Base-by-base conservation (phyloP, 805 yeast genomes). In the Ascoidea tarda region DNA sequence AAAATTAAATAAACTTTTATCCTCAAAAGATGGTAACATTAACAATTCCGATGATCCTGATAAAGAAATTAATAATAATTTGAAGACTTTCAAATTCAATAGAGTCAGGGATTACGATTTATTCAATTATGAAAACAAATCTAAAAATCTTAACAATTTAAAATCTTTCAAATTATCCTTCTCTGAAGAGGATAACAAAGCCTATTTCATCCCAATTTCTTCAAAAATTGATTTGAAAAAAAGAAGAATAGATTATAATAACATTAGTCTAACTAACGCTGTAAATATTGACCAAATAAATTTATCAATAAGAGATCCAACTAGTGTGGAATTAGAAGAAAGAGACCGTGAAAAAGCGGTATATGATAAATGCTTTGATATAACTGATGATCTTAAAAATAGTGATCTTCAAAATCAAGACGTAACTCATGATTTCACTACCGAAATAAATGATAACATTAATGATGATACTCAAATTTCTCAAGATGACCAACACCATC, bases 141-240 rank as follows among this genome's bases (percentile, higher is more conserved):
- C 32, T 59, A 32, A 46, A 58, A 52, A 55, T 59, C 60, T 69
- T 63, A 51, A 48, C 62, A 57, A 52, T 38, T 44, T 51, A 16
- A 55, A 53, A 56, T 63, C 49, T 6, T 47, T 54, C 16, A 49
- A 44, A 82, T 82, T 58, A 96, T 90, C 66, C 65, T 90, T 57
- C 80, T 84, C 1, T 69, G 90, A 49, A 76, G 81, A 48, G 78
- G 87, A 59, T 72, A 73, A 53, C 63, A 68, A 32, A 6, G 95
- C 88, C 3, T 77, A 75, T 59, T 93, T 84, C 64, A 79, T 84
- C 54, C 96, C 97, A 6, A 70, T 91, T 16, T 71, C 77, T 12
- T 88, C 90, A 44, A 81, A 83, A 59, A 75, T 87, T 47, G 93
- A 84, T 58, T 78, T 93, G 63, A 88, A 86, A 70, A 84, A 91